Percentiles rank a stretch among this genome's conserved stretches.
These are phyloP conservation scores for Oryza brachyantha DNA, from an alignment of 176 grass and related monocot species.

Conservation along the genomic window DNA sequence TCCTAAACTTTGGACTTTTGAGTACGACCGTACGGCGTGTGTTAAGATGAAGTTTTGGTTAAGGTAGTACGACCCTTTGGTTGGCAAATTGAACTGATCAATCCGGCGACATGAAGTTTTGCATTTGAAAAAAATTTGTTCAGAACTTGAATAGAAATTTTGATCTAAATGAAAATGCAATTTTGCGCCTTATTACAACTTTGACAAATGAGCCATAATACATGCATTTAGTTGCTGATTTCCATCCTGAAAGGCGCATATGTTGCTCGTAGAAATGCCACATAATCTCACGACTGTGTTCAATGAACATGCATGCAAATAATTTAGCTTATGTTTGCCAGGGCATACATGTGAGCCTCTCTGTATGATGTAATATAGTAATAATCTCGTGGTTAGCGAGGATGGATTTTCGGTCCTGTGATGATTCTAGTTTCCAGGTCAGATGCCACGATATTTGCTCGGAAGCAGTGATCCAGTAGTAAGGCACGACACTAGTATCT, in stretches of 20 bases:
- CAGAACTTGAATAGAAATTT: background rate
- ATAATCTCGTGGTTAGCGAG: background rate
- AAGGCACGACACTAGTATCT: background rate
- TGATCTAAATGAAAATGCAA: no score
- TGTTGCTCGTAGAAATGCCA: background rate
- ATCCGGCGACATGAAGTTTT: background rate
- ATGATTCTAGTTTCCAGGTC: background rate
- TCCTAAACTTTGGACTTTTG: no score
- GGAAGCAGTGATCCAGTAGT: background rate
- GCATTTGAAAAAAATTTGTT: background rate
- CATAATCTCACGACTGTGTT: background rate
- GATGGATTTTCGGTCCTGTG: background rate
- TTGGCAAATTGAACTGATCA: no score
- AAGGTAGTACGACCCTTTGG: no score
- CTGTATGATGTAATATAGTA: background rate
- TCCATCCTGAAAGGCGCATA: background rate
- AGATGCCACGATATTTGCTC: no score
- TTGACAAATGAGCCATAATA: no score
- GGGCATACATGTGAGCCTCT: background rate
- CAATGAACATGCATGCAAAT: background rate
- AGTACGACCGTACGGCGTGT: no score
- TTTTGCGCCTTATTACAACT: no score
- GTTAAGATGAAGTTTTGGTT: no score
- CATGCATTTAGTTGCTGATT: background rate
- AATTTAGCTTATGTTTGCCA: background rate